Evolutionary conservation across 805 yeast genomes (phyloP).

Genomic region (Hanseniaspora thailandica): DNA sequence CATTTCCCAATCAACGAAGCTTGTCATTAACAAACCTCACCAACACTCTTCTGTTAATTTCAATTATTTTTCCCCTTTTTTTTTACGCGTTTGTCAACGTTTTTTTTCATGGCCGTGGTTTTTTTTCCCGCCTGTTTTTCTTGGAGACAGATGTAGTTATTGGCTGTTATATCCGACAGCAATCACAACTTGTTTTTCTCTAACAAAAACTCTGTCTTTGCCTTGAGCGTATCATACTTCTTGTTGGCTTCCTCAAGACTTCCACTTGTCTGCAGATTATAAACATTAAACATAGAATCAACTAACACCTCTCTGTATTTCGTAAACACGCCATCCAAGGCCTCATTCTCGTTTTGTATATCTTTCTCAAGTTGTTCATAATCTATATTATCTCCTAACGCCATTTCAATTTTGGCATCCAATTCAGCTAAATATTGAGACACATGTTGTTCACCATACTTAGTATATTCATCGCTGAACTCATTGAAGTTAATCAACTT

Average conservation of each 20-base stretch:
- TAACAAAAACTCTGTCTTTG: conserved; percentile 6
- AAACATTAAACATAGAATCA: neutral
- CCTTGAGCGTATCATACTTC: neutral
- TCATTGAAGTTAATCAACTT: neutral
- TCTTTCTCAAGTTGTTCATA: neutral
- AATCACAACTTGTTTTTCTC: neutral
- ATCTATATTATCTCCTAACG: neutral
- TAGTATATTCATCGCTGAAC: neutral
- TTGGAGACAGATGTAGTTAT: neutral
- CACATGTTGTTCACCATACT: neutral
- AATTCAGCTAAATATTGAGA: neutral
- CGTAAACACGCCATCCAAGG: neutral
- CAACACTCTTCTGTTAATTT: too few relatives aligned
- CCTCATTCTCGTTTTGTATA: neutral
- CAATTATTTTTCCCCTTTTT: too few relatives aligned
- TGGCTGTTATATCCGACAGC: neutral
- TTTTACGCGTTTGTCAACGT: neutral
- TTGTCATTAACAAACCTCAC: too few relatives aligned
- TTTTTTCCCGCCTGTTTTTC: too few relatives aligned
- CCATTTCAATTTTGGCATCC: neutral
- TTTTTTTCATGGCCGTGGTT: too few relatives aligned
- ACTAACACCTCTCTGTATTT: neutral
- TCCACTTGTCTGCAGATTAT: neutral
- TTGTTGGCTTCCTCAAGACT: neutral
- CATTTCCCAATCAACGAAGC: too few relatives aligned